A percentile compares a stretch with the other conserved stretches of the same genome.
phyloP scores from a whole-genome alignment of 1,139 yeast species.

The Tardiomyces depauwii region DNA sequence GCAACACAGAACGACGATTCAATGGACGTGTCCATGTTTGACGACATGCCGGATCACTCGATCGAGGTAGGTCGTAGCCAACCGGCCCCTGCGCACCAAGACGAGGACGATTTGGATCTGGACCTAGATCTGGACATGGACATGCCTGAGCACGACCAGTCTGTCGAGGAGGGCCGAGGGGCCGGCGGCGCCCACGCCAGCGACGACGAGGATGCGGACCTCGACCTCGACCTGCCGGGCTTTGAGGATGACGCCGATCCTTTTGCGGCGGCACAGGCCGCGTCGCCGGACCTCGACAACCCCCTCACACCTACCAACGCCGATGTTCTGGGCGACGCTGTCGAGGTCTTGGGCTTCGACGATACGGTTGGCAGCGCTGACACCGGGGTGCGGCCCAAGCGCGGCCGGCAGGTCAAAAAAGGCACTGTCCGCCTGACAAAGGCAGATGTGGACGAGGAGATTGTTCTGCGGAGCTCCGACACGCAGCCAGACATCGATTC shows the following conservation, averaged over 20 bases:
- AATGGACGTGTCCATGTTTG: slow-evolving; percentile 8
- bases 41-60: slow-evolving; percentile 19
- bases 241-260: background rate
- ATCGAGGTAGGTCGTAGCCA: slow-evolving; percentile 14
- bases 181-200: slow-evolving; percentile 10
- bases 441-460: slow-evolving; percentile 5
- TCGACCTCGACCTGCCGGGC: slow-evolving; percentile 16
- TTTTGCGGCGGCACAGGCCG: slow-evolving; percentile 2
- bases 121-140: slow-evolving; percentile 8
- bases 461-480: slow-evolving; percentile 6
- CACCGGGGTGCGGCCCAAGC: background rate
- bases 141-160: background rate
- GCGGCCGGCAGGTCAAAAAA: background rate
- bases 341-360: background rate
- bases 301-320: slow-evolving; percentile 12
- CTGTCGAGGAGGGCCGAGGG: background rate
- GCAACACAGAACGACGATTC: background rate
- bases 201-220: slow-evolving; percentile 19
- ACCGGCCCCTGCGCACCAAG: slow-evolving; percentile 4
- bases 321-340: slow-evolving; percentile 7
- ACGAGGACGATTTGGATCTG: slow-evolving; percentile 10
- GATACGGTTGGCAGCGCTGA: background rate
- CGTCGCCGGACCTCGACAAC: slow-evolving; percentile 4
- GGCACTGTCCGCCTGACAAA: background rate
- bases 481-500: slow-evolving; percentile 6